Base-by-base conservation (phyloP, 768 basidiomycete genomes). In the Auricularia sp. region DNA sequence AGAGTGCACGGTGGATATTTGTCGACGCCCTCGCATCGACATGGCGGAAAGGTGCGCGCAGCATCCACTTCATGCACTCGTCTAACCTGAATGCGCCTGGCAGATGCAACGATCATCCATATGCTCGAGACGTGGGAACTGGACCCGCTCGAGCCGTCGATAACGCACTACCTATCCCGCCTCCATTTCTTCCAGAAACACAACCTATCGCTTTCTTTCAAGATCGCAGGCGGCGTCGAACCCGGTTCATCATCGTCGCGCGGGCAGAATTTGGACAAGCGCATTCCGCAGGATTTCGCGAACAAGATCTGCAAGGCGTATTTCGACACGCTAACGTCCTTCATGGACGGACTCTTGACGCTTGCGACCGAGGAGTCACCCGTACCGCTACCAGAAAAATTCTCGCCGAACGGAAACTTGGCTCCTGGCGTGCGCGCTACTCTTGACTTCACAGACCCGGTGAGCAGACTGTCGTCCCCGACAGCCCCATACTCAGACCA, bases 1-100 rank as follows among this genome's bases (percentile, higher is more conserved):
- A 94, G 68, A 91, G 85, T 65, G 83, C 85, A 10, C 83, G 89
- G 71, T 96, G 96, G 94, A 85, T 86, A 68, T 94, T 98, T 72
- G 86, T 85, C 62, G 92, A 96, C 70, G 80, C 89, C 21, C 81
- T 98, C 24, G 81, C 89, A 56, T 80, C 80, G 18, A 79, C 82
- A 8, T 99, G 97, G 97, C 71, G 90, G 39, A 81, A 88, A 77
- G 96, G 96, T 94, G 67, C 56, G 80, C 74, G 34, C 47, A 51
- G 14, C 21, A 51, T 18, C 11, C 16, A 5, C 16, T 18, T 18
- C 47, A 51, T 16, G 11, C 21, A 10, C 47, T 51, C 10, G 10
- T 8, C 18, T 18, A 13, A 8, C 11, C 47, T 51, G 47, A 51
- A 18, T 18, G 65, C 29, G 39, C 13, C 7, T 61, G 61, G 6